These are phyloP conservation scores for Adansonia rubrostipa DNA, from an alignment of 441 rosid species.

Conservation along the genomic window DNA sequence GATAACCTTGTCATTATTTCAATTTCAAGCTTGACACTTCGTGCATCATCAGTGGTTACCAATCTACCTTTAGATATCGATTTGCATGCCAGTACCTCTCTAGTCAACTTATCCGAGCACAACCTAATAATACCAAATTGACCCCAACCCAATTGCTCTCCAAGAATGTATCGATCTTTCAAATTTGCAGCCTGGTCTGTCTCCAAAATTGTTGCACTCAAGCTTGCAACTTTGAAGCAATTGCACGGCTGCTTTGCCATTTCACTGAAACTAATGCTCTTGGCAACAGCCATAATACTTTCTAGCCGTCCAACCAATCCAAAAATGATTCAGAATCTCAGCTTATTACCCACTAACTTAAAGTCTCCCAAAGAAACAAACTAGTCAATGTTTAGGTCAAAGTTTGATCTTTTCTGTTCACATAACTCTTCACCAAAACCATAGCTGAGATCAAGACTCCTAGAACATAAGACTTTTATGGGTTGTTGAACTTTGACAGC, in stretches of 20 bases:
- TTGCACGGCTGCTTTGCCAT: conserved; percentile 42
- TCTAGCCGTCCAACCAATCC: conserved; percentile 32
- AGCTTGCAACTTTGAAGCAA: conserved; percentile 48
- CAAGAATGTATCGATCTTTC: conserved; percentile 55
- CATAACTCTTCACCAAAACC: conserved; percentile 25
- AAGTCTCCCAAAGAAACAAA: neutral
- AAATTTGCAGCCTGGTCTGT: conserved; percentile 47
- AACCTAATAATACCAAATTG: conserved; percentile 70
- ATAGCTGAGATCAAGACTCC: conserved; percentile 33
- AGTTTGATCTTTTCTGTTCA: conserved; percentile 24
- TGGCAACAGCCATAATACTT: conserved; percentile 61
- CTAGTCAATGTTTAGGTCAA: conserved; percentile 22
- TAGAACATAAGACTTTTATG: conserved; percentile 31
- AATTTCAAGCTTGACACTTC: conserved; percentile 68
- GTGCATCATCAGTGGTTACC: conserved; percentile 56
- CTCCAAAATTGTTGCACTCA: conserved; percentile 53
- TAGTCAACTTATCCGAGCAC: conserved; percentile 62
- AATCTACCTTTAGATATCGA: conserved; percentile 67
- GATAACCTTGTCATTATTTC: conserved; percentile 71
- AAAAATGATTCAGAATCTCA: conserved; percentile 22
- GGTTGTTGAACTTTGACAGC: conserved; percentile 27
- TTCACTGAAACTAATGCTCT: conserved; percentile 44
- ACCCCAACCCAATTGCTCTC: conserved; percentile 71
- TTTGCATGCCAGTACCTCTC: conserved; percentile 67
- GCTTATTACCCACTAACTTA: neutral